Percentiles rank a stretch among this genome's conserved stretches.
phyloP scores from a whole-genome alignment of 208 protist genomes.

The Acanthamoeba healyi region DNA sequence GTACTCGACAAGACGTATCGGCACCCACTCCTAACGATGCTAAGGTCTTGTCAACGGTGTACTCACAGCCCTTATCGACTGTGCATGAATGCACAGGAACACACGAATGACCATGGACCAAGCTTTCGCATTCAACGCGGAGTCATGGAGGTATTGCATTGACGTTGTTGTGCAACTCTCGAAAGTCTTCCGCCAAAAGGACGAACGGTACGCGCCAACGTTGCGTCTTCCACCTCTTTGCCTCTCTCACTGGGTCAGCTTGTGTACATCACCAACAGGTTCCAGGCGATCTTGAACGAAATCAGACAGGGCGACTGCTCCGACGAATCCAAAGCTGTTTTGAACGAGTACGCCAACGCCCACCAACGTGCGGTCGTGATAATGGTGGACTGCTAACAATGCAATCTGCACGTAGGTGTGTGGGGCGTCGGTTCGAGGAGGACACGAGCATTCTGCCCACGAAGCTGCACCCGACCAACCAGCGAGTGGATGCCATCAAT shows the following conservation, averaged over 20 bases:
- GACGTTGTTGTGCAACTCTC: slow-evolving; percentile 43
- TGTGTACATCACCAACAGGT: neutral
- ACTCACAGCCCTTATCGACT: too few relatives aligned
- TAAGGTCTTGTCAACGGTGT: too few relatives aligned
- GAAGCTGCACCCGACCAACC: neutral
- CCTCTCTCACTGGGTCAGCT: neutral
- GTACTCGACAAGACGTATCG: neutral
- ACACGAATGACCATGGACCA: neutral
- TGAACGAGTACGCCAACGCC: neutral
- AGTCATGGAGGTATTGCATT: slow-evolving; percentile 36
- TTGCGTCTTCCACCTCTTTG: too few relatives aligned
- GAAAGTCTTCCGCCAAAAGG: slow-evolving; percentile 66
- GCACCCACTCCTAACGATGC: too few relatives aligned
- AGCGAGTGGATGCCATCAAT: neutral
- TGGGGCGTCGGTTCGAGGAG: neutral
- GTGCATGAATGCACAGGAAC: neutral
- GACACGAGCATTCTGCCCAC: neutral
- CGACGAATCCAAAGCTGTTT: neutral
- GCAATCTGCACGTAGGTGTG: neutral
- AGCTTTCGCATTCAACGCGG: slow-evolving; percentile 16
- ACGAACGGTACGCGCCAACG: neutral
- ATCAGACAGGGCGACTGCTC: neutral
- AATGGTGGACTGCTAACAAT: too few relatives aligned
- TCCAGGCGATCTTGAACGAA: neutral
- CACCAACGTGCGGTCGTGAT: too few relatives aligned